phyloP scores from a whole-genome alignment of 2,329 filamentous ascomycete genomes.

The Talaromyces sp. region DNA sequence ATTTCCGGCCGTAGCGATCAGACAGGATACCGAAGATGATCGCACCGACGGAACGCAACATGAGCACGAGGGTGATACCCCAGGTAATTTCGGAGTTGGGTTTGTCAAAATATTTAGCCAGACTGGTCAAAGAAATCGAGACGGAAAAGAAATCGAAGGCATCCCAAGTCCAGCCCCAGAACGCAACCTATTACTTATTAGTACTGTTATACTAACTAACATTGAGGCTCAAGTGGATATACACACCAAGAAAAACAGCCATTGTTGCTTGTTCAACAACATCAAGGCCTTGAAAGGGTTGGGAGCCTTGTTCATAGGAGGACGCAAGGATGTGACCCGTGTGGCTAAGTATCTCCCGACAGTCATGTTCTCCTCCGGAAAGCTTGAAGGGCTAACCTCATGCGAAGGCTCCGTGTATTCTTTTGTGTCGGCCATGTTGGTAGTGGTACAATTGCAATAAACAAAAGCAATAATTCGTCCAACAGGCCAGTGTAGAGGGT shows the following conservation, averaged over 20 bases:
- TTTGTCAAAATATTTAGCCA: constrained; percentile 54
- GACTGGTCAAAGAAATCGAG: constrained; percentile 52
- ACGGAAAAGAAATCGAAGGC: constrained; percentile 63
- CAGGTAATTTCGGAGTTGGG: constrained; percentile 59
- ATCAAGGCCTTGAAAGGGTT: constrained; percentile 54
- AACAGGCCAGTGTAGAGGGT: neutral
- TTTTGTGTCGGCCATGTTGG: constrained; percentile 8
- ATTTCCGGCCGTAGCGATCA: constrained; percentile 42
- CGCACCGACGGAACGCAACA: constrained; percentile 59
- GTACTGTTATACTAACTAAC: neutral
- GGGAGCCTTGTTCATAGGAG: constrained; percentile 52
- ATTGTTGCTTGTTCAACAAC: constrained; percentile 54
- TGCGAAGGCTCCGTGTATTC: neutral
- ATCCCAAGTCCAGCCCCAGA: constrained; percentile 53
- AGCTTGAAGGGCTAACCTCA: neutral
- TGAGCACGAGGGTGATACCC: constrained; percentile 55
- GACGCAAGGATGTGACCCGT: constrained; percentile 52
- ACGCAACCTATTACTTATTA: constrained; percentile 32
- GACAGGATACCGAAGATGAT: constrained; percentile 55
- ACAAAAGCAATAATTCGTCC: neutral
- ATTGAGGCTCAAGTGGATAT: neutral
- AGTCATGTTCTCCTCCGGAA: constrained; percentile 7
- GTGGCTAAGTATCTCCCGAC: constrained; percentile 51
- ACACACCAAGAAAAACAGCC: constrained; percentile 54
- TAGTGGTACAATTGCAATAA: neutral